phyloP scores from a whole-genome alignment of 2,329 filamentous ascomycete genomes.

The Colletotrichum nymphaeae region DNA sequence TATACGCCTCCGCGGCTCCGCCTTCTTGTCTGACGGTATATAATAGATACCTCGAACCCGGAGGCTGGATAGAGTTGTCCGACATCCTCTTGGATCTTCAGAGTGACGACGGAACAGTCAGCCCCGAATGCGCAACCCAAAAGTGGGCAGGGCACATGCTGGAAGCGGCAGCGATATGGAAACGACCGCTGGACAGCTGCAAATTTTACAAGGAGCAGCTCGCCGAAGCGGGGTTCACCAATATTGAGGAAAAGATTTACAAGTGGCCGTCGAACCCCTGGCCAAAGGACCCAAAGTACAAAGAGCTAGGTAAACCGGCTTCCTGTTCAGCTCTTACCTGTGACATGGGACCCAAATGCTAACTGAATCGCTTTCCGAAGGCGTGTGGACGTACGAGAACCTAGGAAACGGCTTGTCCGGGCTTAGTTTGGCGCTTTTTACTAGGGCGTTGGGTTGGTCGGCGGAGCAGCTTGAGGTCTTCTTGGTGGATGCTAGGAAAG shows the following conservation, averaged over 20 bases:
- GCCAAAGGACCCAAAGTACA: constrained; percentile 62
- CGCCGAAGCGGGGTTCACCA: constrained; percentile 62
- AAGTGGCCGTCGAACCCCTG: constrained; percentile 64
- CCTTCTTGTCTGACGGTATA: no score
- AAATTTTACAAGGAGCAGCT: constrained; percentile 51
- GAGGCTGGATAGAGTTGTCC: constrained; percentile 56
- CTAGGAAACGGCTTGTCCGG: constrained; percentile 48
- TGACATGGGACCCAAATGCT: background rate
- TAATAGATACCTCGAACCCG: constrained; percentile 49
- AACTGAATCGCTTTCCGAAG: background rate
- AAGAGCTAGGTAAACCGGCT: constrained; percentile 56
- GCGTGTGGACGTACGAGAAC: constrained; percentile 45
- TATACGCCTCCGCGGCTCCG: no score
- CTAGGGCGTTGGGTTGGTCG: constrained; percentile 47
- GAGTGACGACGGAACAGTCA: constrained; percentile 55
- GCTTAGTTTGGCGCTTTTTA: constrained; percentile 50
- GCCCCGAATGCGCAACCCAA: constrained; percentile 39
- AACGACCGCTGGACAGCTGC: constrained; percentile 44
- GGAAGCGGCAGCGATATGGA: constrained; percentile 44
- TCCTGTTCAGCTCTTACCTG: background rate
- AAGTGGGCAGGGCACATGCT: constrained; percentile 47
- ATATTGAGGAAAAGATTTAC: constrained; percentile 59
- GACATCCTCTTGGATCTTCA: constrained; percentile 53
- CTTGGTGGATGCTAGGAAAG: constrained; percentile 46
- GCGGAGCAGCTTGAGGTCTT: constrained; percentile 47